phyloP scores from a whole-genome alignment of 106 monocot genomes.

The Dendrobium catenatum region DNA sequence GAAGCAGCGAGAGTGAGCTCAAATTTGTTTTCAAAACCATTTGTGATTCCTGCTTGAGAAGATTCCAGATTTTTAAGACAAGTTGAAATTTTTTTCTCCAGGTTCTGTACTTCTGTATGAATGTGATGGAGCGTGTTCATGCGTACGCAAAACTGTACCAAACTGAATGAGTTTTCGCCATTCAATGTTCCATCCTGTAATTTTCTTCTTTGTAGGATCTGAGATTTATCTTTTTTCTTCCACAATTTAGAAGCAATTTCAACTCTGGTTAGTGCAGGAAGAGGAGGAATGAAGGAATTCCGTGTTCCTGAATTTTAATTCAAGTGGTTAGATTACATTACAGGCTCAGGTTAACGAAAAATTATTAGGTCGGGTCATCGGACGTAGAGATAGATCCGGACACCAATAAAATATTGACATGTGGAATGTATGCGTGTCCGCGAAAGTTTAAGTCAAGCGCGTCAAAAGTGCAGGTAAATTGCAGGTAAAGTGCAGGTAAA shows the following conservation, averaged over 20 bases:
- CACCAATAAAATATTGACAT: too few relatives aligned
- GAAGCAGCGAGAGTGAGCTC: conserved; percentile 56
- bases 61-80: conserved; percentile 73
- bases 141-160: conserved; percentile 74
- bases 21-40: conserved; percentile 58
- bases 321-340: not conserved
- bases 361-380: too few relatives aligned
- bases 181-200: conserved; percentile 59
- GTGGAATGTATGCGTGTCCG: too few relatives aligned
- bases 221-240: conserved; percentile 79
- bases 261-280: conserved; percentile 80
- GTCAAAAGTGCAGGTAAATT: too few relatives aligned
- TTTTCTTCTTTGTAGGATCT: conserved; percentile 42
- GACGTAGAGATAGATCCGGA: too few relatives aligned
- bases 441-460: too few relatives aligned
- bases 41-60: conserved; percentile 52
- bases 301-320: conserved; percentile 45
- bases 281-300: conserved; percentile 59
- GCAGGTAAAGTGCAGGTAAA: too few relatives aligned
- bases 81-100: conserved; percentile 67
- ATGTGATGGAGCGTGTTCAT: conserved; percentile 83
- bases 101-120: conserved; percentile 47
- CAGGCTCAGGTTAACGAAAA: not conserved
- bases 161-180: conserved; percentile 30
- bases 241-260: conserved; percentile 49